A percentile compares a stretch with the other conserved stretches of the same genome.
phyloP scores from a whole-genome alignment of 441 rosid genomes.

The Brassica balearica region DNA sequence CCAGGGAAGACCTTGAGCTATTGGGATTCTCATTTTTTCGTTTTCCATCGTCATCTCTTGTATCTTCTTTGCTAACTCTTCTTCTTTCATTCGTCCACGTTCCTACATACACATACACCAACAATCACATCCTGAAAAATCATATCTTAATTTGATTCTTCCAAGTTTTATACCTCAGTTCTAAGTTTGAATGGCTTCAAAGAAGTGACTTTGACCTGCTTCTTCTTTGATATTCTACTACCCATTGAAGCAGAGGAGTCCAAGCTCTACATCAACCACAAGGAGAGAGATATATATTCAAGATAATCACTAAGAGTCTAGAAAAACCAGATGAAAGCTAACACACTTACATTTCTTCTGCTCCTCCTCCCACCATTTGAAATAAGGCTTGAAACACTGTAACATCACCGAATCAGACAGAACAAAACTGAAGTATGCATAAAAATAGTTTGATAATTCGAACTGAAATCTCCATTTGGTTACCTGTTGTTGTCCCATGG shows the following conservation, averaged over 20 bases:
- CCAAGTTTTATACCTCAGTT: conserved; percentile 67
- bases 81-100: conserved; percentile 88
- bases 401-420: conserved; percentile 9
- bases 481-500: conserved; percentile 36
- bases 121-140: not conserved
- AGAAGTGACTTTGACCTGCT: conserved; percentile 63
- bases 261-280: conserved; percentile 56
- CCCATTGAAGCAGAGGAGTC: conserved; percentile 67
- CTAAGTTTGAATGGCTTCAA: conserved; percentile 80
- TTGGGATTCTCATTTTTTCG: conserved; percentile 68
- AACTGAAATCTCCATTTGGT: not conserved
- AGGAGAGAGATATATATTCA: not conserved
- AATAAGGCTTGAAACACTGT: conserved; percentile 60
- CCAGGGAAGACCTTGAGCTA: conserved; percentile 96
- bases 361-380: conserved; percentile 75
- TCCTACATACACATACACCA: conserved; percentile 50
- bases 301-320: conserved; percentile 5
- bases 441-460: not conserved
- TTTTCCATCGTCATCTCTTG: conserved; percentile 71
- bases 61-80: conserved; percentile 77
- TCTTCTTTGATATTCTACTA: conserved; percentile 69
- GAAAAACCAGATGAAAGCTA: not conserved
- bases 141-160: not conserved
- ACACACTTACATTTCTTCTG: conserved; percentile 70
- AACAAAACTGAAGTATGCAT: conserved; percentile 3